Evolutionary conservation across 2,329 filamentous ascomycete genomes (phyloP), one percentile per base, ranked within the genome.

Genomic region (Sporothrix dimorphospora): DNA sequence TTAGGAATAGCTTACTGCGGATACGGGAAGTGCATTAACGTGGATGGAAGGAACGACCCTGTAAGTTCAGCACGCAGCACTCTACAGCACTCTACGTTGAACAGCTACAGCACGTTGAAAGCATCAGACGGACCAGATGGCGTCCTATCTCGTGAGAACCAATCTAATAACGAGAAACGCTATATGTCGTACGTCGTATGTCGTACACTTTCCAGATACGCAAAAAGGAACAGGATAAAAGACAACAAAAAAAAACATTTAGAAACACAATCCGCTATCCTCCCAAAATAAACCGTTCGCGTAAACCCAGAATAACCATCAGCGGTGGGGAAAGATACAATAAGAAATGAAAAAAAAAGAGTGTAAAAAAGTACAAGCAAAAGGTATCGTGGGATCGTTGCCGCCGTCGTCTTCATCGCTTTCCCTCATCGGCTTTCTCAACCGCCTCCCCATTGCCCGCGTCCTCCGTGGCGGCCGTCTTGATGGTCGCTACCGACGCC

Each of bases 301-400:
- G 45, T 45, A 69, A 47, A 27, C 38, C 51, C 21, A 45, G n/a
- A 19, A 42, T 27, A 69, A 19, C 57, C 34, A 11, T 45, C 34
- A 30, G n/a, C 11, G 57, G 11, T 0, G 7, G 11, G 30, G 2
- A 53, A 61, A 34, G 6, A 45, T 49, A 49, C 24, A 51, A 70
- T 27, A 27, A 38, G 6, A 12, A 21, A 24, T 38, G 40, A 9
- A 38, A 65, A 61, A 45, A 1, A 70, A 53, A 40, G 21, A 61
- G 40, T 34, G 34, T 12, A 45, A 11, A 11, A 19, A 4, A 63
- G 40, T 49, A 27, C 27, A 61, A 27, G 47, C 7, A 45, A 72
- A 57, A 72, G 45, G 67, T 55, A 72, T 70, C 67, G 45, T 72
- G 11, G 34, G 51, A 14, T 69, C 21, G 38, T 59, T 24, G 38